Percentiles rank a stretch among this genome's conserved stretches.
Evolutionary conservation across 345 rosid species (phyloP).

Genomic region (Euphorbia lathyris): DNA sequence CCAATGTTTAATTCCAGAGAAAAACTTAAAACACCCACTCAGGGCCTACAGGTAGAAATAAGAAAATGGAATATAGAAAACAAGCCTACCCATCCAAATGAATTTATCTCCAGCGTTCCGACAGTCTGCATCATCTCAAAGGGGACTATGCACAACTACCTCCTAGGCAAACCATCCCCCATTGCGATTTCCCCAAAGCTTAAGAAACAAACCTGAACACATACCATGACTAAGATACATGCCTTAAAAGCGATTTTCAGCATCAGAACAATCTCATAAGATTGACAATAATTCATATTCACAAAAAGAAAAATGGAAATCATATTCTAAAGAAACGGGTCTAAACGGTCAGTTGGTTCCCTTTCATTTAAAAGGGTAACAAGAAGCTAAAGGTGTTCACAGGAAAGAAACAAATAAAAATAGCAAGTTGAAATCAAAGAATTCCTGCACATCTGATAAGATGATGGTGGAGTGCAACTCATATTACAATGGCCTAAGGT

Average conservation of each 20-base stretch:
- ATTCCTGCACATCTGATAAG: background rate
- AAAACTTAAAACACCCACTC: conserved; percentile 16
- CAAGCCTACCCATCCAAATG: conserved; percentile 22
- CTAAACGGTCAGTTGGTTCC: background rate
- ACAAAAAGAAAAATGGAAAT: background rate
- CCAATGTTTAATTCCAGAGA: conserved; percentile 20
- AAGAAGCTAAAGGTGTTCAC: background rate
- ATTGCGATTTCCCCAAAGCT: conserved; percentile 21
- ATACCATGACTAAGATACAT: conserved; percentile 19
- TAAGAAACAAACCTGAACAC: conserved; percentile 30
- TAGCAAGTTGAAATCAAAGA: conserved; percentile 7
- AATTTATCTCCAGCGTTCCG: conserved; percentile 6
- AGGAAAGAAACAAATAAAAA: background rate
- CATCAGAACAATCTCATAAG: conserved; percentile 1
- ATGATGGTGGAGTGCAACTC: background rate
- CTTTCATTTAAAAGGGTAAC: background rate
- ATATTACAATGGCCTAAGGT: conserved; percentile 8
- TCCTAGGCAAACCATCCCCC: conserved; percentile 21
- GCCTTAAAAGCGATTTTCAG: conserved; percentile 21
- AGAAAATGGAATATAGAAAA: conserved; percentile 18
- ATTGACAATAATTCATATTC: conserved; percentile 3
- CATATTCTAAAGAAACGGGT: background rate
- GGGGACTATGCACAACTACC: conserved; percentile 16
- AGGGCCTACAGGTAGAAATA: conserved; percentile 5
- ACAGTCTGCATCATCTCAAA: conserved; percentile 9